phyloP scores from a whole-genome alignment of 1,284 basidiomycete species.

The Trichosporon sp. region DNA sequence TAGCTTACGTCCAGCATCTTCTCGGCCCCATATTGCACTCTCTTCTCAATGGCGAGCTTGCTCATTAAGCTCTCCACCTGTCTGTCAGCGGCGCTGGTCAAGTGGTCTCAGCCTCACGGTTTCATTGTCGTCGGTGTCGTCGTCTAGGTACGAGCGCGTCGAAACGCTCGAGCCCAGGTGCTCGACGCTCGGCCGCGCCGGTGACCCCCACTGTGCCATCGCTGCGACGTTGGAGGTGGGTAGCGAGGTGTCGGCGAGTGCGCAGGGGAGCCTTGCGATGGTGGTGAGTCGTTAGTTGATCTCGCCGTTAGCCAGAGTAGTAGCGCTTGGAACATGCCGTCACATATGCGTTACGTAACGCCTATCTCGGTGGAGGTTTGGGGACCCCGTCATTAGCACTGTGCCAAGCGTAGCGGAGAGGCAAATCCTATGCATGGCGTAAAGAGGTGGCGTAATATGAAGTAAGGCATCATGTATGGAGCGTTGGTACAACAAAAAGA shows the following conservation, averaged over 20 bases:
- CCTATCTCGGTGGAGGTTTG: not conserved
- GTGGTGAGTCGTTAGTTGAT: not conserved
- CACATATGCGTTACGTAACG: conserved; percentile 9
- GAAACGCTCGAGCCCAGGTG: conserved; percentile 33
- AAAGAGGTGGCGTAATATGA: not conserved
- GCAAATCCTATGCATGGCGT: conserved; percentile 6
- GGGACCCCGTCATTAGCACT: not conserved
- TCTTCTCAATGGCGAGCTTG: conserved; percentile 58
- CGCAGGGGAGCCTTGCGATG: conserved; percentile 17
- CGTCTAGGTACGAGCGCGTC: conserved; percentile 30
- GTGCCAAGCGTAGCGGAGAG: not conserved
- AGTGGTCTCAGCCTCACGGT: conserved; percentile 25
- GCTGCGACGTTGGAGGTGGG: conserved; percentile 12
- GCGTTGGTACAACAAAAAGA: not conserved
- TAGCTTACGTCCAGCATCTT: conserved; percentile 60
- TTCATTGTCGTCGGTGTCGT: conserved; percentile 32
- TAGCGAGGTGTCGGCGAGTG: conserved; percentile 7
- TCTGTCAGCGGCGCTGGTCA: not conserved
- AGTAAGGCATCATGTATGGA: conserved; percentile 8
- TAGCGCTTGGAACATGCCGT: not conserved
- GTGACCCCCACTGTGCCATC: conserved; percentile 24
- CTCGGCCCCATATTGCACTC: conserved; percentile 62
- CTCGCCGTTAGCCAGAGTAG: not conserved
- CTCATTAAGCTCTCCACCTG: conserved; percentile 57
- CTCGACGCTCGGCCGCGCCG: conserved; percentile 31